Conservation (phyloP, 495 filamentous ascomycete species). For the Lophiostoma macrostomum region DNA sequence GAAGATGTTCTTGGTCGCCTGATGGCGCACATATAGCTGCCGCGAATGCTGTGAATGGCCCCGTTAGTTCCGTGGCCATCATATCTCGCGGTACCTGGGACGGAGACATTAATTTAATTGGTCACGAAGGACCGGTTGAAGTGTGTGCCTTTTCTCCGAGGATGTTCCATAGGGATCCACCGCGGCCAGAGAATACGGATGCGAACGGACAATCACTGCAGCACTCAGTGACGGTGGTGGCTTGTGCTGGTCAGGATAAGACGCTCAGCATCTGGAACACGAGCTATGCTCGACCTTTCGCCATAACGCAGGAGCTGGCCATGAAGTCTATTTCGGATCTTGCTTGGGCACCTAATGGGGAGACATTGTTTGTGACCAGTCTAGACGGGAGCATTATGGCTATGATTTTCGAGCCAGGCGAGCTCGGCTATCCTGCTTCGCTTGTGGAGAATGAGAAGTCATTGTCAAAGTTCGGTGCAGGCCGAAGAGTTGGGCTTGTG, state of each 20-base stretch:
- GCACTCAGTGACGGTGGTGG: conserved; percentile 84
- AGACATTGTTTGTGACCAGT: conserved; percentile 77
- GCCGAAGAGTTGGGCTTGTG: conserved; percentile 79
- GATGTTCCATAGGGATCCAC: conserved; percentile 73
- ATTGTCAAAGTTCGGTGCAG: conserved; percentile 86
- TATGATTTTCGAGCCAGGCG: conserved; percentile 67
- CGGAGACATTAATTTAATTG: conserved; percentile 94
- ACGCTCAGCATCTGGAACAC: conserved; percentile 96
- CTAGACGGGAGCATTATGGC: conserved; percentile 83
- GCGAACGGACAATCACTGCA: conserved; percentile 42
- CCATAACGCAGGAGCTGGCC: conserved; percentile 82
- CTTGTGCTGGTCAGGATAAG: conserved; percentile 94
- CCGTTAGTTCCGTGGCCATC: conserved; percentile 94
- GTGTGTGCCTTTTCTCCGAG: conserved; percentile 96
- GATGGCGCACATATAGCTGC: conserved; percentile 97
- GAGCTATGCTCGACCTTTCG: conserved; percentile 81
- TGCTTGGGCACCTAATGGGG: conserved; percentile 91
- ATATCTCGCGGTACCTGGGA: conserved; percentile 92
- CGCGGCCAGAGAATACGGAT: conserved; percentile 46
- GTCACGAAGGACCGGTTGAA: conserved; percentile 94
- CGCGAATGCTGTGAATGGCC: conserved; percentile 93
- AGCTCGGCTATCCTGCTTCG: conserved; percentile 69
- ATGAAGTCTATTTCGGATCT: conserved; percentile 90
- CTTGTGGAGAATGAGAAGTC: conserved; percentile 88
- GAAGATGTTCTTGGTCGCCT: conserved; percentile 93